Conservation (phyloP, 2,329 filamentous ascomycete species). For the Tetracladium maxilliforme region DNA sequence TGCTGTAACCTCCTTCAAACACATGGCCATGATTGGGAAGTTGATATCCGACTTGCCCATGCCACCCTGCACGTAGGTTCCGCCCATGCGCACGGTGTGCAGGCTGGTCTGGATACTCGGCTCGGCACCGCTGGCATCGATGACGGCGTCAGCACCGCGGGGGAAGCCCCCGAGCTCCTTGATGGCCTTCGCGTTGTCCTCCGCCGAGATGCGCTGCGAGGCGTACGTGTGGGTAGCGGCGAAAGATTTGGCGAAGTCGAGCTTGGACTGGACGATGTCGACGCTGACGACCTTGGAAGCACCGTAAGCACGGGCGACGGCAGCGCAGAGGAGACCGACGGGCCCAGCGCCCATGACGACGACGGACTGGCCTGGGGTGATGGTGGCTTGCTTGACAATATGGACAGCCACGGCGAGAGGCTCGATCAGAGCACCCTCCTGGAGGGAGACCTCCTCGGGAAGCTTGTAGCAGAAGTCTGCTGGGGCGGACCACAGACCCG, state of each 20-base stretch:
- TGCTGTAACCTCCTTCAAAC: slow-evolving; percentile 11
- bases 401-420: slow-evolving; percentile 31
- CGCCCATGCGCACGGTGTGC: slow-evolving; percentile 55
- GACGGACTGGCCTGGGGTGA: slow-evolving; percentile 21
- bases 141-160: slow-evolving; percentile 60
- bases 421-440: slow-evolving; percentile 29
- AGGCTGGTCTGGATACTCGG: slow-evolving; percentile 63
- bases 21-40: slow-evolving; percentile 11
- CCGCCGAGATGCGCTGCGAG: not conserved
- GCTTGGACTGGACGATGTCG: slow-evolving; percentile 22
- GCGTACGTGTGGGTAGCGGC: slow-evolving; percentile 9
- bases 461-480: slow-evolving; percentile 22
- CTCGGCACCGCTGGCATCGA: slow-evolving; percentile 70
- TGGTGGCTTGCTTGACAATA: slow-evolving; percentile 19
- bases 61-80: slow-evolving; percentile 71
- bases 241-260: slow-evolving; percentile 19
- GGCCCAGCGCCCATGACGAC: slow-evolving; percentile 19
- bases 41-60: slow-evolving; percentile 53
- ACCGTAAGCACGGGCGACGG: slow-evolving; percentile 26
- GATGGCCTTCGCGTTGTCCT: not conserved
- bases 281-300: slow-evolving; percentile 25
- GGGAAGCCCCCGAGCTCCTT: too few relatives aligned
- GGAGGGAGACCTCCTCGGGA: slow-evolving; percentile 17
- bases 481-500: slow-evolving; percentile 18
- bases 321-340: slow-evolving; percentile 20